Percentiles rank a stretch among this genome's conserved stretches.
These are phyloP conservation scores for Podaxis carcinomalis DNA, from an alignment of 768 basidiomycete genomes.

Conservation along the genomic window DNA sequence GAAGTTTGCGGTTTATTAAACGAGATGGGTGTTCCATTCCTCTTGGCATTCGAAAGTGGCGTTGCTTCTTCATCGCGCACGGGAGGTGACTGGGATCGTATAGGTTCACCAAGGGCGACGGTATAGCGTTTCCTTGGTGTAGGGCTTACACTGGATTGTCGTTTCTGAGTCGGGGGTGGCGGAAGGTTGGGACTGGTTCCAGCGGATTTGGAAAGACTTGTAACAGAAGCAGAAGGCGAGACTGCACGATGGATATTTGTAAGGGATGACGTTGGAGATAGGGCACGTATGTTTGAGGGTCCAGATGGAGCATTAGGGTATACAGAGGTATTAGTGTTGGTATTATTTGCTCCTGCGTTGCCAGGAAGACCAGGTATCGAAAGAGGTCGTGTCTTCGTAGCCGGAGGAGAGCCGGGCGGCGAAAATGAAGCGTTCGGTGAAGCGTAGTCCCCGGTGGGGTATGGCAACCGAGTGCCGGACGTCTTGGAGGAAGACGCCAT, in stretches of 20 bases:
- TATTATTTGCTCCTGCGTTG: conserved; percentile 13
- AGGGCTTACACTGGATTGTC: conserved; percentile 57
- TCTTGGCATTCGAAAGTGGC: conserved; percentile 1
- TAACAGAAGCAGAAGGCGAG: conserved; percentile 7
- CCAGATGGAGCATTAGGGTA: conserved; percentile 26
- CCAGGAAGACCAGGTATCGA: conserved; percentile 41
- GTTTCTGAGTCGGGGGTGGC: conserved; percentile 33
- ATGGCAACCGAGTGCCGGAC: conserved; percentile 61
- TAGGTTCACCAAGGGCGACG: conserved; percentile 75
- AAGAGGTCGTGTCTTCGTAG: conserved; percentile 41
- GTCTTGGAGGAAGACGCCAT: conserved; percentile 42
- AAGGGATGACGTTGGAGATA: conserved; percentile 12
- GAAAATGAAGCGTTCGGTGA: conserved; percentile 53
- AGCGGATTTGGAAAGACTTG: conserved; percentile 1
- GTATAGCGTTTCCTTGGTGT: conserved; percentile 85
- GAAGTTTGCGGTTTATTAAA: conserved; percentile 20
- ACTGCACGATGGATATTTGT: conserved; percentile 9
- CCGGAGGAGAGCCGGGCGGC: conserved; percentile 41
- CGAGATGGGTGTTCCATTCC: conserved; percentile 15
- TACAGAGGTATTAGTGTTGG: conserved; percentile 19
- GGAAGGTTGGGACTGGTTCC: conserved; percentile 31
- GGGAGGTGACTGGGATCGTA: conserved; percentile 31
- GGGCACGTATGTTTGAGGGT: conserved; percentile 14
- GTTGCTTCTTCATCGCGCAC: conserved; percentile 9
- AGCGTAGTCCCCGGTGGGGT: conserved; percentile 81